Conservation (phyloP, 805 yeast genomes). For the Lachancea meyersii region DNA sequence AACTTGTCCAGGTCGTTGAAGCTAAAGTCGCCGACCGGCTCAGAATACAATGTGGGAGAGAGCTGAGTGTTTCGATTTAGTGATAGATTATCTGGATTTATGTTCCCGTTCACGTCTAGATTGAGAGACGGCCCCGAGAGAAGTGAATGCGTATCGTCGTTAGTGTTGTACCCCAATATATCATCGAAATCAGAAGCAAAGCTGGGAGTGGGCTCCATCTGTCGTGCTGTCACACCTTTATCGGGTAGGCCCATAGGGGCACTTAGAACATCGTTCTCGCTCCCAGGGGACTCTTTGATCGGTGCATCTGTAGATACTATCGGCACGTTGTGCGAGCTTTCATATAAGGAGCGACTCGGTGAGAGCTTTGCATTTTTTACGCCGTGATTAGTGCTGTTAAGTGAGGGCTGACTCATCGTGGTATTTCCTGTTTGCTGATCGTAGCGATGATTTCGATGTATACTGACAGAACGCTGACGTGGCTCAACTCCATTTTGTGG, state of each 20-base stretch:
- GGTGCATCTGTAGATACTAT: slow-evolving; percentile 15
- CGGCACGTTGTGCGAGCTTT: slow-evolving; percentile 17
- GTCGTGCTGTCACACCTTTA: background rate
- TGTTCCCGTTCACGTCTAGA: background rate
- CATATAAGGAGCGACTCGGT: background rate
- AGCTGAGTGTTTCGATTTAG: background rate
- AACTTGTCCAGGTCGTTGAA: slow-evolving; percentile 30
- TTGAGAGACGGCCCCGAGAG: slow-evolving; percentile 3
- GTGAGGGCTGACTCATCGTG: background rate
- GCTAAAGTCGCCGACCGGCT: slow-evolving; percentile 22
- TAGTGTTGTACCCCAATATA: slow-evolving; percentile 6
- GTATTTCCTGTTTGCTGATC: slow-evolving; percentile 4
- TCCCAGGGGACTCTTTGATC: slow-evolving; percentile 14
- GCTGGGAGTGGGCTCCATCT: slow-evolving; percentile 9
- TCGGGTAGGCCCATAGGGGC: slow-evolving; percentile 3
- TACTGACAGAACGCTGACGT: slow-evolving; percentile 12
- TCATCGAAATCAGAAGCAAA: slow-evolving; percentile 11
- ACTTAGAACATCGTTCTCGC: slow-evolving; percentile 3
- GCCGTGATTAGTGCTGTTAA: background rate
- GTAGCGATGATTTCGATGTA: slow-evolving; percentile 11
- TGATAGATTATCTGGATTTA: slow-evolving; percentile 1
- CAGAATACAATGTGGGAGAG: slow-evolving; percentile 20
- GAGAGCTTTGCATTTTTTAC: background rate
- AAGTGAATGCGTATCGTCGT: slow-evolving; percentile 5
- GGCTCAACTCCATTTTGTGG: background rate